A percentile compares a stretch with the other conserved stretches of the same genome.
Evolutionary conservation across 768 basidiomycete species (phyloP).

Genomic region (Floccularia luteovirens): DNA sequence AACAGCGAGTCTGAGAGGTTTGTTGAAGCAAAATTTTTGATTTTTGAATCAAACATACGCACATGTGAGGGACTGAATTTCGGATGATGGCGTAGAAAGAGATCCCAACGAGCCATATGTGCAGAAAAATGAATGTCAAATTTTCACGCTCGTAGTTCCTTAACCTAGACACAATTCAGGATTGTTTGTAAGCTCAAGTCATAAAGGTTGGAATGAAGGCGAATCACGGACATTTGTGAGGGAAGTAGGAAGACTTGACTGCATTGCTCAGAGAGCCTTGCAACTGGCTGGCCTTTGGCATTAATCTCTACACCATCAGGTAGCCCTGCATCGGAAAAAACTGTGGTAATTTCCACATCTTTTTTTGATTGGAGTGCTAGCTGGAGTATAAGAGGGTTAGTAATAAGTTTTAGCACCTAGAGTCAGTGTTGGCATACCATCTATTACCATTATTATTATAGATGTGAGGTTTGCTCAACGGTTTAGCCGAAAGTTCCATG

Average conservation of each 20-base stretch:
- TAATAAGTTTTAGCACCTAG: background rate
- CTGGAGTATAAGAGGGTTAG: background rate
- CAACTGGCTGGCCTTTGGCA: slow-evolving; percentile 6
- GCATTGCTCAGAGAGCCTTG: slow-evolving; percentile 29
- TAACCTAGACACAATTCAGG: too few species aligned
- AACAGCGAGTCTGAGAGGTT: slow-evolving; percentile 32
- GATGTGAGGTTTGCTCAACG: background rate
- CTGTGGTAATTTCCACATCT: background rate
- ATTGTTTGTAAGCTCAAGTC: background rate
- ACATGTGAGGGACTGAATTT: slow-evolving; percentile 52
- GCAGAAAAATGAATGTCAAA: slow-evolving; percentile 34
- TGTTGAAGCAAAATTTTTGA: background rate
- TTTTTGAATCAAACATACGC: slow-evolving; percentile 8
- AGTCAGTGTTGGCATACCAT: too few species aligned
- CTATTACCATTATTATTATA: too few species aligned
- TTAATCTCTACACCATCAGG: slow-evolving; percentile 8
- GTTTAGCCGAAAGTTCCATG: background rate
- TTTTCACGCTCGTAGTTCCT: slow-evolving; percentile 38
- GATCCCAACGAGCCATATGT: slow-evolving; percentile 48
- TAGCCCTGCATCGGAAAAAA: background rate
- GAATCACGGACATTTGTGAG: slow-evolving; percentile 31
- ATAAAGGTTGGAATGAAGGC: background rate
- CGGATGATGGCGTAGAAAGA: slow-evolving; percentile 40
- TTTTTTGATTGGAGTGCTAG: too few species aligned
- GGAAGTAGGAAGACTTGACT: slow-evolving; percentile 37